Conservation (phyloP, 345 rosid genomes). For the Garcia nutans region DNA sequence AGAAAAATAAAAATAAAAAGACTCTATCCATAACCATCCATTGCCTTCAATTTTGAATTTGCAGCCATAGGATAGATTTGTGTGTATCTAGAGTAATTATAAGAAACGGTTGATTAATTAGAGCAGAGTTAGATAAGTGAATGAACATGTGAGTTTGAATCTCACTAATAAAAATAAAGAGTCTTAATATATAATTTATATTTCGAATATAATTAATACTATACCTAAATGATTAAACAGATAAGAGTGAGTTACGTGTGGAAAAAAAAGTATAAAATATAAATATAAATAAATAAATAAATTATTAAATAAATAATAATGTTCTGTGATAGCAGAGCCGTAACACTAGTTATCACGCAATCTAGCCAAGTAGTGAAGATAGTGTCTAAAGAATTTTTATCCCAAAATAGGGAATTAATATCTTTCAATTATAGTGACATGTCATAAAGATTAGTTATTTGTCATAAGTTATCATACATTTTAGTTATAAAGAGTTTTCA, state of each 20-base stretch:
- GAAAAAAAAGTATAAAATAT: too few species aligned
- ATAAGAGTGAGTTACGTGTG: too few species aligned
- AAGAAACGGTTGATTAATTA: too few species aligned
- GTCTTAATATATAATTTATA: too few species aligned
- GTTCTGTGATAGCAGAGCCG: neutral
- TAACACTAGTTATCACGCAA: constrained; percentile 14
- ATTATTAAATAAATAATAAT: too few species aligned
- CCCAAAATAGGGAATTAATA: neutral
- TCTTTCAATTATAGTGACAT: neutral
- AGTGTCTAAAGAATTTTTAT: neutral
- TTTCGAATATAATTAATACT: too few species aligned
- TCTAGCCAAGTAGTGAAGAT: neutral
- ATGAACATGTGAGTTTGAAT: too few species aligned
- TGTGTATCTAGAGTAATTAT: too few species aligned
- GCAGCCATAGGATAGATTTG: neutral
- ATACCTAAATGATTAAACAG: too few species aligned
- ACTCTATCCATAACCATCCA: neutral
- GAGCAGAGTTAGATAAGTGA: too few species aligned
- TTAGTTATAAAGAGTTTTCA: neutral
- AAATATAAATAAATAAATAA: neutral
- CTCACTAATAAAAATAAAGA: too few species aligned
- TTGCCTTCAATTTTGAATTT: neutral
- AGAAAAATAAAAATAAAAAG: too few species aligned
- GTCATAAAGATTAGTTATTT: neutral
- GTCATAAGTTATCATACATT: neutral